Evolutionary conservation across 495 filamentous ascomycete genomes (phyloP).

Genomic region (Hyaloscypha bicolor): DNA sequence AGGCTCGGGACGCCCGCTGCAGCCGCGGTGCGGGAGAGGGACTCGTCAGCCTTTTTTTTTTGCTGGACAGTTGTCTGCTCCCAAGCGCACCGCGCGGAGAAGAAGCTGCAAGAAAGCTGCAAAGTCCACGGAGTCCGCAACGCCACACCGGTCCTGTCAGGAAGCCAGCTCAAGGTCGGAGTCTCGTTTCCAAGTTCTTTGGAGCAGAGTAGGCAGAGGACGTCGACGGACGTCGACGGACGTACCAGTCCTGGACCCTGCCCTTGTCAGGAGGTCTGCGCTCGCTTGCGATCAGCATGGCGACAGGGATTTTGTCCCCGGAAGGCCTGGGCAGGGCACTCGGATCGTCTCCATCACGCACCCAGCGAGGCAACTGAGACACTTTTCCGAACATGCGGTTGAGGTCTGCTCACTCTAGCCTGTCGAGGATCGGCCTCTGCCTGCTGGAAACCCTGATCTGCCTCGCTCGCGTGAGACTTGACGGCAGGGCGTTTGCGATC

Average conservation of each 20-base stretch:
- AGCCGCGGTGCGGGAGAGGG: neutral
- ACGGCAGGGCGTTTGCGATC: neutral
- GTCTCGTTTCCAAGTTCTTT: neutral
- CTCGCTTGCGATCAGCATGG: neutral
- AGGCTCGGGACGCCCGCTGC: neutral
- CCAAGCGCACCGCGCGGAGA: neutral
- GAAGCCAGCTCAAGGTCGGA: neutral
- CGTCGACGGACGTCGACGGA: neutral
- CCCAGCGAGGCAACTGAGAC: neutral
- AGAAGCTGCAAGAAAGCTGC: neutral
- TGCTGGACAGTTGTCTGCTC: neutral
- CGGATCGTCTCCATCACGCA: neutral
- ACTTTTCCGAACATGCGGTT: neutral
- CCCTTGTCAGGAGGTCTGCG: neutral
- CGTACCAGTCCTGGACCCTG: neutral
- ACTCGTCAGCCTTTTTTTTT: neutral
- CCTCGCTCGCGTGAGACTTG: neutral
- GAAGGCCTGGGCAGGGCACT: neutral
- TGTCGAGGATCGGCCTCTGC: neutral
- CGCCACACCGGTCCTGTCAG: neutral
- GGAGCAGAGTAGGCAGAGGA: neutral
- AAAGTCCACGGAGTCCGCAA: constrained; percentile 1
- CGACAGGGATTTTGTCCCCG: neutral
- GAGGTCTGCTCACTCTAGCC: neutral
- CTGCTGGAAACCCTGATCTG: neutral